A percentile compares a stretch with the other conserved stretches of the same genome.
Conservation (phyloP, 2,329 filamentous ascomycete species). For the Ceratocystiopsis sp. region DNA sequence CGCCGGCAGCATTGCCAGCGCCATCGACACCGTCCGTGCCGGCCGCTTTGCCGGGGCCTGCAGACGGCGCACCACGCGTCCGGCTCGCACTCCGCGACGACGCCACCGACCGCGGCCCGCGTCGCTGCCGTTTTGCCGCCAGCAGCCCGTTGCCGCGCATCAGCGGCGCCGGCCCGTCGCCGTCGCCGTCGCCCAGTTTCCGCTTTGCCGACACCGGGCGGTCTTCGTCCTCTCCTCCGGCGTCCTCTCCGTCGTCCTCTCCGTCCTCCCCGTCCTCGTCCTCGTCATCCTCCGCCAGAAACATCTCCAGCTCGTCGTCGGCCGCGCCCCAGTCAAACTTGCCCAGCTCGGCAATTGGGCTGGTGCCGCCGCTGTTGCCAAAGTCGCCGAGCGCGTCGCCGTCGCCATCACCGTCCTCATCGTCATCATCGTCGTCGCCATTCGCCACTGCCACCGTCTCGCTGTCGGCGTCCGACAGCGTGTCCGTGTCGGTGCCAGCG, state of each 20-base stretch:
- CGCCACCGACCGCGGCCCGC: slow-evolving; percentile 23
- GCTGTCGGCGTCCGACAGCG: slow-evolving; percentile 14
- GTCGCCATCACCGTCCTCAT: slow-evolving; percentile 17
- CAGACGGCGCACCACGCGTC: slow-evolving; percentile 13
- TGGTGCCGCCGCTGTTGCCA: slow-evolving; percentile 25
- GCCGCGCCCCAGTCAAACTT: slow-evolving; percentile 44
- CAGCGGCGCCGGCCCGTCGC: slow-evolving; percentile 13
- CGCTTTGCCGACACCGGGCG: slow-evolving; percentile 6
- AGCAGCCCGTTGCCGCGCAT: slow-evolving; percentile 21
- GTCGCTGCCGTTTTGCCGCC: slow-evolving; percentile 31
- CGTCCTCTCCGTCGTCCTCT: slow-evolving; percentile 12
- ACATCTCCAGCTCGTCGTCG: slow-evolving; percentile 61
- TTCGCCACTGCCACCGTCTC: slow-evolving; percentile 20
- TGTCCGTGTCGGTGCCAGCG: slow-evolving; percentile 13
- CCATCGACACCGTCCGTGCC: slow-evolving; percentile 8
- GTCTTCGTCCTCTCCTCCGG: slow-evolving; percentile 17
- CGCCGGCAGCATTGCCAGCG: background rate
- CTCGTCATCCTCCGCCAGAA: slow-evolving; percentile 41
- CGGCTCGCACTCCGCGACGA: slow-evolving; percentile 29
- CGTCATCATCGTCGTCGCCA: slow-evolving; percentile 17
- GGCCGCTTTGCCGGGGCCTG: background rate
- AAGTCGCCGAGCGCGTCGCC: slow-evolving; percentile 28
- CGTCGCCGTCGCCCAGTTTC: slow-evolving; percentile 13
- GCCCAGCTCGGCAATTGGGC: slow-evolving; percentile 38
- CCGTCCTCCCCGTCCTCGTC: slow-evolving; percentile 25